phyloP scores from a whole-genome alignment of 192 early-diverging fungal genomes.

The Rhizoclosmatium globosum region DNA sequence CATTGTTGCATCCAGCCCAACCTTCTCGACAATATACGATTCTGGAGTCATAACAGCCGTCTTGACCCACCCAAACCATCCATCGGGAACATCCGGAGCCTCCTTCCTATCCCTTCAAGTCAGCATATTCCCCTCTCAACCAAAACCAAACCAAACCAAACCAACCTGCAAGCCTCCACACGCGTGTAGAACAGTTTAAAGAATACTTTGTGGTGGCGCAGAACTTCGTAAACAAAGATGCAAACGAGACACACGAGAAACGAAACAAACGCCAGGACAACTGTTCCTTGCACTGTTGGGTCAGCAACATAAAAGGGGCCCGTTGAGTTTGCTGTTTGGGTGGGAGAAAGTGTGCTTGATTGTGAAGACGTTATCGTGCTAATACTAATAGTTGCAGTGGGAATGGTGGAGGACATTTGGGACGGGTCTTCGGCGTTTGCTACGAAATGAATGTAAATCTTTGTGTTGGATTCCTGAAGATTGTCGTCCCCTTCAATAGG shows the following conservation, averaged over 20 bases:
- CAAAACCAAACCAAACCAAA: no score
- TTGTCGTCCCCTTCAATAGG: no score
- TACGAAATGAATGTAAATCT: no score
- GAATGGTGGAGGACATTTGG: no score
- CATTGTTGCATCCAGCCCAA: constrained; percentile 62
- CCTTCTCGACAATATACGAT: constrained; percentile 47
- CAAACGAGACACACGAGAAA: constrained; percentile 34
- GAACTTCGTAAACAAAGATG: constrained; percentile 40
- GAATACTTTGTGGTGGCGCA: constrained; percentile 36
- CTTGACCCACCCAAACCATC: constrained; percentile 52
- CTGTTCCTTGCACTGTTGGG: constrained; percentile 41
- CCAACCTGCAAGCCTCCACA: constrained; percentile 40
- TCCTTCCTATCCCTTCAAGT: constrained; percentile 36
- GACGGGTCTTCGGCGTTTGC: no score
- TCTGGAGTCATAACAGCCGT: constrained; percentile 43
- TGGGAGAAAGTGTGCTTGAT: no score
- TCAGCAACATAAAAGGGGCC: constrained; percentile 45
- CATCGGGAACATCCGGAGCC: constrained; percentile 41
- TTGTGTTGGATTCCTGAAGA: no score
- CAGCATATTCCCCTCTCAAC: no score
- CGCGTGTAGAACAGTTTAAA: constrained; percentile 49
- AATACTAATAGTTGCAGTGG: no score
- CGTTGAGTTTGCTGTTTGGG: neutral
- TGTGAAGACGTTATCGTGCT: no score
- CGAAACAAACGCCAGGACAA: constrained; percentile 41